Evolutionary conservation across 345 rosid species (phyloP), one percentile per base, ranked within the genome.

Genomic region (Cardamine occulta): DNA sequence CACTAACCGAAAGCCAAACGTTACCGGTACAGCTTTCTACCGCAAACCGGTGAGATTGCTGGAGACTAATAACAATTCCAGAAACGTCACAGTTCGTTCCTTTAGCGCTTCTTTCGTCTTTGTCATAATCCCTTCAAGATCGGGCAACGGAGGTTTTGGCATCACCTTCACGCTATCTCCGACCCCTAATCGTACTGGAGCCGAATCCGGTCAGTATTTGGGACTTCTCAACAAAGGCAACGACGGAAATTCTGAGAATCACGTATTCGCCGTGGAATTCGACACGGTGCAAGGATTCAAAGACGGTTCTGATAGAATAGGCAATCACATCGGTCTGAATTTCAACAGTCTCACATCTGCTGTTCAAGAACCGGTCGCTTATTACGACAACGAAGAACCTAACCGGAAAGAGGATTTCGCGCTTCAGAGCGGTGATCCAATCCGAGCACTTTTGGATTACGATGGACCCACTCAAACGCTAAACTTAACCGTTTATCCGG

Each of bases 211-310:
- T 1, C 94, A 87, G 34, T 83, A 15, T 12, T 81, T 89, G 0
- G 91, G 94, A 4, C 77, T 89, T 7, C 77, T 89, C 74, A 89
- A 78, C 72, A 0, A 10, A 1, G 0, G 6, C 0, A 81, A 42
- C 37, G 23, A 84, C 2, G 75, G 68, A 8, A 6, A 70, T 0
- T 0, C 6, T 3, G 15, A 67, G 0, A 84, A 89, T 71, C 87
- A 83, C 49, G 74, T 89, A 31, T 80, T 89, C 19, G 88, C 88
- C 0, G 85, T 89, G 1, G 94, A 89, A 26, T 83, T 89, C 37
- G 91, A 87, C 71, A 86, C 91, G 0, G 85, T 84, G 3, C 86
- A 70, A 58, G 93, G 93, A 8, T 77, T 84, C 81, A 72, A 76
- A 3, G 82, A 73, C 2, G 48, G 1, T 11, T 0, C 3, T 0